Evolutionary conservation across 108 stramenopile genomes (phyloP).

Genomic region (Skeletonema costatum): DNA sequence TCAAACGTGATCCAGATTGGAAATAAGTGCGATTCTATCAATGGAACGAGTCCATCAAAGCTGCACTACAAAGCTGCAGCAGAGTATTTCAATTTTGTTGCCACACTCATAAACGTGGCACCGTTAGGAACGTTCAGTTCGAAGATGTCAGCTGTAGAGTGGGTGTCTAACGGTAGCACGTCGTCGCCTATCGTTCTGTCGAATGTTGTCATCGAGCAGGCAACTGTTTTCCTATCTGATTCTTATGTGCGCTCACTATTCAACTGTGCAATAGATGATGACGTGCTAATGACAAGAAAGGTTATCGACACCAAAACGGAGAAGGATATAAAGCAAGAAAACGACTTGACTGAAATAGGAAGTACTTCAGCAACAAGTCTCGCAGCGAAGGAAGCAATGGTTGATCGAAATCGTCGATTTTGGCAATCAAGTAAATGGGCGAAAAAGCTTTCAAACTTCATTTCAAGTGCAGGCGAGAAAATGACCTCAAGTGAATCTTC

Average conservation of each 20-base stretch:
- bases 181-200: constrained; percentile 75
- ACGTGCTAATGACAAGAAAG: constrained; percentile 47
- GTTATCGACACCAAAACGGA: constrained; percentile 64
- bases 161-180: constrained; percentile 77
- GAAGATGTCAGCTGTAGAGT: constrained; percentile 74
- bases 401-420: constrained; percentile 70
- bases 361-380: constrained; percentile 54
- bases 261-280: constrained; percentile 58
- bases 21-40: constrained; percentile 46
- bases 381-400: constrained; percentile 83
- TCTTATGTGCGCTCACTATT: constrained; percentile 72
- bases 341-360: constrained; percentile 61
- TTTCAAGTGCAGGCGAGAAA: constrained; percentile 29
- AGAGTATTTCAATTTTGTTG: constrained; percentile 65
- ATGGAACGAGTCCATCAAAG: constrained; percentile 48
- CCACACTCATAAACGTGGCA: constrained; percentile 66
- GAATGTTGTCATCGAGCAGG: constrained; percentile 74
- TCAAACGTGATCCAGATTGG: constrained; percentile 77
- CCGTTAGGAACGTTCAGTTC: constrained; percentile 74
- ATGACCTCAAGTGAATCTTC: constrained; percentile 17
- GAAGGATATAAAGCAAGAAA: constrained; percentile 78
- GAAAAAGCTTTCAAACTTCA: constrained; percentile 50
- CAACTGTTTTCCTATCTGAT: constrained; percentile 60
- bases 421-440: constrained; percentile 88
- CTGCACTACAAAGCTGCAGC: constrained; percentile 55